A percentile compares a stretch with the other conserved stretches of the same genome.
Evolutionary conservation across 768 basidiomycete species (phyloP).

Genomic region (Tylopilus felleus): DNA sequence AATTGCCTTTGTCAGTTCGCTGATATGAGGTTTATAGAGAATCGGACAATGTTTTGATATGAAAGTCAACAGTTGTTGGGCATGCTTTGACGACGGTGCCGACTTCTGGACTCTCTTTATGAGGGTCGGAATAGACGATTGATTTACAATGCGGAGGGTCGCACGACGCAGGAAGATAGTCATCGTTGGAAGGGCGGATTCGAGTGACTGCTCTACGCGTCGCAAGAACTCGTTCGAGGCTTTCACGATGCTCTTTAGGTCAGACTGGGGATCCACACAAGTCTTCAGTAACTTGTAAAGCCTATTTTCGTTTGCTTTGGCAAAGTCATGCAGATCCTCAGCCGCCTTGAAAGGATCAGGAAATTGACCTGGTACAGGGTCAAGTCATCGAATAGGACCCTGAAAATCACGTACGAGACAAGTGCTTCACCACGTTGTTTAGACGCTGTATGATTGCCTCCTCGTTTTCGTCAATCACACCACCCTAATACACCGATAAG

Average conservation of each 20-base stretch:
- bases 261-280: constrained; percentile 80
- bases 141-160: constrained; percentile 73
- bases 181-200: constrained; percentile 66
- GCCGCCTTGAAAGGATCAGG: constrained; percentile 69
- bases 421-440: constrained; percentile 48
- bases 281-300: constrained; percentile 82
- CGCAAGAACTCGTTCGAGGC: constrained; percentile 77
- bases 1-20: constrained; percentile 72
- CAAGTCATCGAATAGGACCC: neutral
- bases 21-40: constrained; percentile 69
- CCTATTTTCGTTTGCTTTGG: constrained; percentile 80
- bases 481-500: constrained; percentile 56
- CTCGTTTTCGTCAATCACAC: constrained; percentile 83
- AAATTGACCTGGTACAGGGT: constrained; percentile 42
- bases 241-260: constrained; percentile 77
- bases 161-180: constrained; percentile 63
- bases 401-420: constrained; percentile 52
- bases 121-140: constrained; percentile 79
- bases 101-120: constrained; percentile 62
- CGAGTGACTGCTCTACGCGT: constrained; percentile 67
- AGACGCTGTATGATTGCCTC: constrained; percentile 57
- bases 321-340: constrained; percentile 80
- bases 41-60: constrained; percentile 75
- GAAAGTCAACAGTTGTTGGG: constrained; percentile 50
- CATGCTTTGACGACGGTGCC: constrained; percentile 41